These are phyloP conservation scores for Coccomyxa sp. DNA, from an alignment of 139 green algal genomes.

Conservation along the genomic window DNA sequence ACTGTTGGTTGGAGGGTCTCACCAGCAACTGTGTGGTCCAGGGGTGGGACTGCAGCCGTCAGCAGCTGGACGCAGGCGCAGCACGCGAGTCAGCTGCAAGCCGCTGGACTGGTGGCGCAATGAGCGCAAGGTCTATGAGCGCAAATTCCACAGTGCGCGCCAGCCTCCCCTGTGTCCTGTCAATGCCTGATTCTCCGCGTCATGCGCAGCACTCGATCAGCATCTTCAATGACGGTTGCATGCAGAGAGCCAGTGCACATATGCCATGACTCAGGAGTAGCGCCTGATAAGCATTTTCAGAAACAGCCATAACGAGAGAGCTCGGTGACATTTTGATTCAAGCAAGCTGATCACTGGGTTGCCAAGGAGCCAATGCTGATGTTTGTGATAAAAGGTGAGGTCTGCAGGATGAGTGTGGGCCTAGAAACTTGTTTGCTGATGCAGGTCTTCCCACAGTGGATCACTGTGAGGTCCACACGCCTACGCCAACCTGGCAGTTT, in stretches of 20 bases:
- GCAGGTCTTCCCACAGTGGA: constrained; percentile 28
- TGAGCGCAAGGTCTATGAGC: constrained; percentile 40
- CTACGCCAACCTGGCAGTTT: constrained; percentile 16
- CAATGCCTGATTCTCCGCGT: not conserved
- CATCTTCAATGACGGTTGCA: not conserved
- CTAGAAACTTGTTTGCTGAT: not conserved
- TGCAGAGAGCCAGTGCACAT: not conserved
- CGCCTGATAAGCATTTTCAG: too few species aligned
- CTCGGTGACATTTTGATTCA: too few species aligned
- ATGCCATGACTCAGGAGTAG: not conserved
- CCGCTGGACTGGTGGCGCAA: constrained; percentile 58
- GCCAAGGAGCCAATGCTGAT: not conserved
- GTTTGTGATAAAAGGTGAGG: not conserved
- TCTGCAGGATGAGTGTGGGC: too few species aligned
- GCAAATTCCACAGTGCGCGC: constrained; percentile 30
- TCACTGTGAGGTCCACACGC: constrained; percentile 7
- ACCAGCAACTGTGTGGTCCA: constrained; percentile 11
- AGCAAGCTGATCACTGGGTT: too few species aligned
- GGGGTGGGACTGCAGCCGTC: constrained; percentile 27
- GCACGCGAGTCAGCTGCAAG: constrained; percentile 22
- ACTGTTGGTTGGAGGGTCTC: too few species aligned
- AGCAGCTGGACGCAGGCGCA: constrained; percentile 28
- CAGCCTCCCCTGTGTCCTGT: not conserved
- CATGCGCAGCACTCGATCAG: not conserved
- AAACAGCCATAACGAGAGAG: too few species aligned